Conservation (phyloP, 2,329 filamentous ascomycete species). For the Volutella citrinella region DNA sequence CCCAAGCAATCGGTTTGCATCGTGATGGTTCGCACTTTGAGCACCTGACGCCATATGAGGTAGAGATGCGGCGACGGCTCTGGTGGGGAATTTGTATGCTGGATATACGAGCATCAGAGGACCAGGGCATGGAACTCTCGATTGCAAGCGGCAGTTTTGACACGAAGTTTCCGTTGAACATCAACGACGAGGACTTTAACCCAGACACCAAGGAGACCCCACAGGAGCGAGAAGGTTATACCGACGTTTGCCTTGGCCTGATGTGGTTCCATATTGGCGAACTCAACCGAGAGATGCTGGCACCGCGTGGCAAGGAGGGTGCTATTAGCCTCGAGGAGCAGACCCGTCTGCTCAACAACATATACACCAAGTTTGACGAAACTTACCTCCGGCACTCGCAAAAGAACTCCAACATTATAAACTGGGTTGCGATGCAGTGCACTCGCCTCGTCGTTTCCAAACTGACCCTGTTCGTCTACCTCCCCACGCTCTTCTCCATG, state of each 20-base stretch:
- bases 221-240: slow-evolving; percentile 45
- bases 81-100: slow-evolving; percentile 61
- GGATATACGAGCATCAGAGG: slow-evolving; percentile 58
- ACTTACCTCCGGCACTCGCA: slow-evolving; percentile 39
- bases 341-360: slow-evolving; percentile 39
- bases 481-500: slow-evolving; percentile 46
- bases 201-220: slow-evolving; percentile 47
- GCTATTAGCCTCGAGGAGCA: slow-evolving; percentile 37
- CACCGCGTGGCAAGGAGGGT: slow-evolving; percentile 24
- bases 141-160: slow-evolving; percentile 47
- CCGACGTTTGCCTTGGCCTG: slow-evolving; percentile 47
- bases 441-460: slow-evolving; percentile 51
- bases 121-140: slow-evolving; percentile 52
- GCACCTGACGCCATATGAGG: slow-evolving; percentile 56
- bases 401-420: slow-evolving; percentile 28
- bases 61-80: slow-evolving; percentile 59
- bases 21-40: slow-evolving; percentile 52
- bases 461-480: slow-evolving; percentile 52
- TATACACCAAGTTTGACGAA: slow-evolving; percentile 41
- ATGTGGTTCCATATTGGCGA: slow-evolving; percentile 35
- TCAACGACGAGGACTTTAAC: slow-evolving; percentile 52
- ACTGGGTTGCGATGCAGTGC: slow-evolving; percentile 35
- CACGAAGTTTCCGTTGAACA: slow-evolving; percentile 52
- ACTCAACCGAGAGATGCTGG: slow-evolving; percentile 37
- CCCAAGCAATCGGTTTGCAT: slow-evolving; percentile 52